Evolutionary conservation across 176 grass and related monocot species (phyloP), one percentile per base, ranked within the genome.

Genomic region (Cenchrus fungigraminus): DNA sequence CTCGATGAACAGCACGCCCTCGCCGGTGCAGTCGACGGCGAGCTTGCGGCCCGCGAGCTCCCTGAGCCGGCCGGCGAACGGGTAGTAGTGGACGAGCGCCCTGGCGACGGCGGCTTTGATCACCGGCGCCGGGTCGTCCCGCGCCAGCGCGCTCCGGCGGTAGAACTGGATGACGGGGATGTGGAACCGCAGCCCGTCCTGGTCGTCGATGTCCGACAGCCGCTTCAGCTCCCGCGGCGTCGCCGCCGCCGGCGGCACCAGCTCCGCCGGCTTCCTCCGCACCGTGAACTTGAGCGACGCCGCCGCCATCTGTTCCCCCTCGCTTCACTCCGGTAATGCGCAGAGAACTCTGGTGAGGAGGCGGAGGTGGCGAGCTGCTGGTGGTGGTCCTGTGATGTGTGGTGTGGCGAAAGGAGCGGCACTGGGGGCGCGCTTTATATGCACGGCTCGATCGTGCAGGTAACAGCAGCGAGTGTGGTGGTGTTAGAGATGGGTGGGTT

Each of bases 121-220:
- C 6, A 95, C 92, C 22, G 73, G 79, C 5, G 84, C 90, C 0
- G 92, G 94, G 89, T 96, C 91, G 0, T 42, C 83, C 9, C 77
- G 79, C 91, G 83, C 69, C 31, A 31, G 53, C 52, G 84, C 68
- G 50, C 40, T 44, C 10, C 79, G 78, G 11, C 87, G 91, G 89
- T 96, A 96, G 87, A 96, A 93, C 81, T 96, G 94, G 81, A 96
- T 93, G 53, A 90, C 82, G 12, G 94, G 94, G 77, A 96, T 86
- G 73, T 96, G 94, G 87, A 96, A 96, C 9, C 94, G 91, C 54
- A 96, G 83, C 0, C 91, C 91, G 74, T 96, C 94, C 83, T 96
- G 94, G 88, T 96, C 94, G 74, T 96, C 94, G 87, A 96, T 93
- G 89, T 96, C 91, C 4, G 94, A 96, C 0, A 96, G 91, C 31